Conservation (phyloP, 352 stramenopile genomes). For the Pythium angustatum region DNA sequence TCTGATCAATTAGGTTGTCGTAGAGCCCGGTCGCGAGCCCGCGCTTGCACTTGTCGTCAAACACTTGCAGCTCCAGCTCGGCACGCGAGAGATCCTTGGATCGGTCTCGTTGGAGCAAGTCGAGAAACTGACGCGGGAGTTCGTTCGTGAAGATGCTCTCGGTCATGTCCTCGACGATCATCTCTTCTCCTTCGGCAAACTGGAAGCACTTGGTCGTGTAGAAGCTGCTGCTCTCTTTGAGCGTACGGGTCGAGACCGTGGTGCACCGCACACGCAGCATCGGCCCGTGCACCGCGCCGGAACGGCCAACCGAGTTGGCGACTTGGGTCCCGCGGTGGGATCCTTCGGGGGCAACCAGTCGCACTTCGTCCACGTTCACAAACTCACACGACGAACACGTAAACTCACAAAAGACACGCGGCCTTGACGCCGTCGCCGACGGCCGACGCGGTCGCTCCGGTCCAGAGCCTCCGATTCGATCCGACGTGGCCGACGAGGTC, state of each 20-base stretch:
- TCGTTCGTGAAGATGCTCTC: slow-evolving; percentile 84
- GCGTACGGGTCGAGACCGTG: slow-evolving; percentile 66
- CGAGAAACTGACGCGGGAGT: slow-evolving; percentile 74
- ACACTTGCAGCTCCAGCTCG: slow-evolving; percentile 50
- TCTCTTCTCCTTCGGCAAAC: slow-evolving; percentile 66
- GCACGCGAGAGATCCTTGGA: slow-evolving; percentile 51
- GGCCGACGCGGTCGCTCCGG: slow-evolving; percentile 9
- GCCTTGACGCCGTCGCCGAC: slow-evolving; percentile 49
- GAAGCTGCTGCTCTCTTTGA: slow-evolving; percentile 78
- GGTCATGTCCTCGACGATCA: slow-evolving; percentile 82
- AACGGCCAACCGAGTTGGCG: slow-evolving; percentile 24
- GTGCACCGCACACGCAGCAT: slow-evolving; percentile 69
- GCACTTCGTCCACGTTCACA: slow-evolving; percentile 53
- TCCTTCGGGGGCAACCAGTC: slow-evolving; percentile 55
- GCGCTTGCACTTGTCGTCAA: slow-evolving; percentile 66
- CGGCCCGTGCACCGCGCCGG: slow-evolving; percentile 22
- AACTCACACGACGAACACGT: slow-evolving; percentile 66
- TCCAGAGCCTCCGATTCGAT: slow-evolving; percentile 8
- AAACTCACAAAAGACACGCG: slow-evolving; percentile 83
- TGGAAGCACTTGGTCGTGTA: slow-evolving; percentile 84
- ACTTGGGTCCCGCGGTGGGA: slow-evolving; percentile 39
- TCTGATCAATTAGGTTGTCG: slow-evolving; percentile 87
- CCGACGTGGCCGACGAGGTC: slow-evolving; percentile 22
- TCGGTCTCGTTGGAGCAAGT: slow-evolving; percentile 59
- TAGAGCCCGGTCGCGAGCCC: slow-evolving; percentile 63